A percentile compares a stretch with the other conserved stretches of the same genome.
These are phyloP conservation scores for Tetrahymena borealis DNA, from an alignment of 73 alveolate species.

Conservation along the genomic window DNA sequence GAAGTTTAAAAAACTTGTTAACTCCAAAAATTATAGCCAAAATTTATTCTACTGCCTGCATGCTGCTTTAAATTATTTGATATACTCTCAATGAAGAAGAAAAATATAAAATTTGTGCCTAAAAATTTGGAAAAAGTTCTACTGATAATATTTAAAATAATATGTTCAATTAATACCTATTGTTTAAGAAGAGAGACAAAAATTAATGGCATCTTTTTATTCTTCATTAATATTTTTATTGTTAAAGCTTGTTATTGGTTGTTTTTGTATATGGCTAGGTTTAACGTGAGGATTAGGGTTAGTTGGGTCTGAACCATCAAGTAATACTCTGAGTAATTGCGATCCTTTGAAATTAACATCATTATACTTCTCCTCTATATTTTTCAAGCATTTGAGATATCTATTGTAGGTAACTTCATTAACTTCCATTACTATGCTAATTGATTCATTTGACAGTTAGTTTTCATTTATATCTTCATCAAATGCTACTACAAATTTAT, in stretches of 20 bases:
- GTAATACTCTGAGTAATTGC: not conserved
- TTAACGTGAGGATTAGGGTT: not conserved
- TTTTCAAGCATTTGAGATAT: not conserved
- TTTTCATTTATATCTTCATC: not conserved
- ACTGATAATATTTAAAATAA: not conserved
- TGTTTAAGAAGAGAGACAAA: not conserved
- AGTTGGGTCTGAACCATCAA: not conserved
- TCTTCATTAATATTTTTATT: not conserved
- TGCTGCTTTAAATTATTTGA: too few species aligned
- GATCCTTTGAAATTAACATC: not conserved
- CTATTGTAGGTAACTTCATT: not conserved
- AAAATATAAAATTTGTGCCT: too few species aligned
- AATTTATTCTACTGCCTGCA: too few species aligned
- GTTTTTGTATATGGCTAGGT: not conserved
- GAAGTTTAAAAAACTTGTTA: too few species aligned
- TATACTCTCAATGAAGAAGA: too few species aligned
- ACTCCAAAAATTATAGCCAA: too few species aligned
- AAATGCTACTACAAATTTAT: not conserved
- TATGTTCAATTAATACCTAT: not conserved
- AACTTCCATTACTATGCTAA: not conserved
- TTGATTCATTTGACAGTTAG: not conserved
- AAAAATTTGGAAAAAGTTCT: not conserved
- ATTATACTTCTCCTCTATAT: not conserved
- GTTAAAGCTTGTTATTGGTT: not conserved
- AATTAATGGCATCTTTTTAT: not conserved